Evolutionary conservation across 2,329 filamentous ascomycete genomes (phyloP).

Genomic region (Verticillium klebahnii): DNA sequence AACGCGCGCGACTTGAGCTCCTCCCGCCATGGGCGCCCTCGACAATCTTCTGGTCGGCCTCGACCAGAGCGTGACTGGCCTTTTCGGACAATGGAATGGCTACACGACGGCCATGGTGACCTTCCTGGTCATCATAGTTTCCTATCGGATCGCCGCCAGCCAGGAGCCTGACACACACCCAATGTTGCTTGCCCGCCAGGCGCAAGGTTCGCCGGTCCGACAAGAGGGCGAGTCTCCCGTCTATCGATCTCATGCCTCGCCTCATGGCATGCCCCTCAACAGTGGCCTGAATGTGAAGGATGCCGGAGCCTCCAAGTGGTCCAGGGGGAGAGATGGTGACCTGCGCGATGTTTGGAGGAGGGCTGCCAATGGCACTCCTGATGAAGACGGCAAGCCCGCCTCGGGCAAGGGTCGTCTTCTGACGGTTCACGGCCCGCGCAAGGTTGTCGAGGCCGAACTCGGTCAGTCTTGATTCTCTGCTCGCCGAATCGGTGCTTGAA

Average conservation of each 20-base stretch:
- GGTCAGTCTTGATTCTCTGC: slow-evolving; percentile 30
- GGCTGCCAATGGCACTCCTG: slow-evolving; percentile 58
- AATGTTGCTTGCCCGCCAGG: slow-evolving; percentile 82
- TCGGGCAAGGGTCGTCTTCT: slow-evolving; percentile 66
- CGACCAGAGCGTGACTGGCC: slow-evolving; percentile 64
- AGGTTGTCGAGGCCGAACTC: slow-evolving; percentile 67
- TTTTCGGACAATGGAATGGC: slow-evolving; percentile 76
- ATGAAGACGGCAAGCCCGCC: slow-evolving; percentile 56
- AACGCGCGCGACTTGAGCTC: neutral
- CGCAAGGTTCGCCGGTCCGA: slow-evolving; percentile 71
- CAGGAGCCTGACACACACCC: slow-evolving; percentile 89
- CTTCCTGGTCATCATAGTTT: slow-evolving; percentile 60
- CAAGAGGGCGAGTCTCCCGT: slow-evolving; percentile 80
- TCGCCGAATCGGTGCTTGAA: neutral
- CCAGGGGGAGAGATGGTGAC: slow-evolving; percentile 79
- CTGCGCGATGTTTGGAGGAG: slow-evolving; percentile 86
- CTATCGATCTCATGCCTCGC: slow-evolving; percentile 78
- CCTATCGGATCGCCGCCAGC: slow-evolving; percentile 65
- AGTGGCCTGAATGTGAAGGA: slow-evolving; percentile 79
- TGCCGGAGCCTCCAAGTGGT: slow-evolving; percentile 74
- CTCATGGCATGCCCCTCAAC: slow-evolving; percentile 78
- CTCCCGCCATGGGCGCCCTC: slow-evolving; percentile 35
- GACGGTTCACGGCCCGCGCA: slow-evolving; percentile 68
- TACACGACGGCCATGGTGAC: slow-evolving; percentile 71
- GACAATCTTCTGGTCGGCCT: slow-evolving; percentile 60